These are phyloP conservation scores for Tephrocybe sp. DNA, from an alignment of 768 basidiomycete genomes.

Conservation along the genomic window DNA sequence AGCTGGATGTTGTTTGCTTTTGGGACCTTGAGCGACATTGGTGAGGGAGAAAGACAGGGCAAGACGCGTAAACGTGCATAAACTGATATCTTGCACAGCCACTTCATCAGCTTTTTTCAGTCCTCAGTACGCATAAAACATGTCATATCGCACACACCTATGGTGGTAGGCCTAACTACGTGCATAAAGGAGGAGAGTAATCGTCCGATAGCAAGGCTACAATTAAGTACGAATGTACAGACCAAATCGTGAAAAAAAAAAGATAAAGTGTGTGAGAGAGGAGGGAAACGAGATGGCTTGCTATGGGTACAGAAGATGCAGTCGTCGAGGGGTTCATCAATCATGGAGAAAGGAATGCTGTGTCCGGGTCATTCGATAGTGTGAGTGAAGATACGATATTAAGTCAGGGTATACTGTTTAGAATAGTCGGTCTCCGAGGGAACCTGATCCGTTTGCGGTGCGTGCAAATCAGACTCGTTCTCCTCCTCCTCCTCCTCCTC, in stretches of 20 bases:
- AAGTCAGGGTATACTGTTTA: conserved; percentile 18
- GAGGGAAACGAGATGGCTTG: conserved; percentile 3
- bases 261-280: background rate
- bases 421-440: conserved; percentile 14
- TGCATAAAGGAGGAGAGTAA: conserved; percentile 16
- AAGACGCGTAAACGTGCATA: conserved; percentile 20
- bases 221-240: conserved; percentile 16
- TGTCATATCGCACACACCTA: conserved; percentile 2
- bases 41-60: conserved; percentile 7
- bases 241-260: conserved; percentile 3
- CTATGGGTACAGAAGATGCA: conserved; percentile 16
- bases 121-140: background rate
- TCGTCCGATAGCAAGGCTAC: conserved; percentile 14
- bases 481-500: conserved; percentile 65
- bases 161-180: conserved; percentile 14
- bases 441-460: conserved; percentile 16
- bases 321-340: conserved; percentile 9
- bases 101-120: too few species aligned
- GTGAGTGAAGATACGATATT: conserved; percentile 15
- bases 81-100: conserved; percentile 23
- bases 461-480: conserved; percentile 15
- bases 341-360: conserved; percentile 2
- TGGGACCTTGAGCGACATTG: conserved; percentile 93
- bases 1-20: conserved; percentile 85
- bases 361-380: conserved; percentile 6